Conservation (phyloP, 306 rosid species). For the Heteromeles arbutifolia region DNA sequence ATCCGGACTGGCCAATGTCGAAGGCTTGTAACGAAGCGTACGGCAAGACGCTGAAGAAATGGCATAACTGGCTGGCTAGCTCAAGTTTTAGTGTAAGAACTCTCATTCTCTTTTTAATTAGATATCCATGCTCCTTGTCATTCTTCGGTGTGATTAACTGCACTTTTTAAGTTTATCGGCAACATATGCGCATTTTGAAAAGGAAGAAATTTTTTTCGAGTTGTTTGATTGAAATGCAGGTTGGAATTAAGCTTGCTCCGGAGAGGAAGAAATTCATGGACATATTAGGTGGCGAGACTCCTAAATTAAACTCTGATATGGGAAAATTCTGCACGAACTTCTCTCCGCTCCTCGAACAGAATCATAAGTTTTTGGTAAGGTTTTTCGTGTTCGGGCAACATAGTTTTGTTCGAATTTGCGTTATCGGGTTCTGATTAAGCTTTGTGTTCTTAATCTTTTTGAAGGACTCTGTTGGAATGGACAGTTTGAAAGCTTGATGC, state of each 20-base stretch:
- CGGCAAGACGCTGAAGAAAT: conserved; percentile 56
- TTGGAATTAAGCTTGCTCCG: conserved; percentile 70
- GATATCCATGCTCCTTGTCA: background rate
- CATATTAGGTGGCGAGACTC: conserved; percentile 43
- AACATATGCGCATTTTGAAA: no score
- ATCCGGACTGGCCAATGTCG: conserved; percentile 57
- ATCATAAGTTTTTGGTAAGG: conserved; percentile 57
- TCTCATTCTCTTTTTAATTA: background rate
- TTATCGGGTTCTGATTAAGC: background rate
- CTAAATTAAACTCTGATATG: conserved; percentile 41
- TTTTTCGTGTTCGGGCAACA: background rate
- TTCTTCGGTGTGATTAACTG: no score
- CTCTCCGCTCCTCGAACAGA: conserved; percentile 49
- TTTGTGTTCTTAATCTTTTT: background rate
- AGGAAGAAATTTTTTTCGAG: background rate
- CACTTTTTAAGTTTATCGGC: background rate
- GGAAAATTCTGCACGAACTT: conserved; percentile 38
- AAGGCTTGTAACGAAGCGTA: conserved; percentile 64
- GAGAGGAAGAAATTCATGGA: conserved; percentile 71
- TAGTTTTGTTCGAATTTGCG: background rate
- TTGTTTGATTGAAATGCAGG: conserved; percentile 27
- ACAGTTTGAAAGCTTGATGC: conserved; percentile 8
- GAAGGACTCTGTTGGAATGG: conserved; percentile 23
- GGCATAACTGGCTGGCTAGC: conserved; percentile 74
- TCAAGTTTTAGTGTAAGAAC: conserved; percentile 53